These are phyloP conservation scores for Acidomyces sp. DNA, from an alignment of 495 filamentous ascomycete species.

Conservation along the genomic window DNA sequence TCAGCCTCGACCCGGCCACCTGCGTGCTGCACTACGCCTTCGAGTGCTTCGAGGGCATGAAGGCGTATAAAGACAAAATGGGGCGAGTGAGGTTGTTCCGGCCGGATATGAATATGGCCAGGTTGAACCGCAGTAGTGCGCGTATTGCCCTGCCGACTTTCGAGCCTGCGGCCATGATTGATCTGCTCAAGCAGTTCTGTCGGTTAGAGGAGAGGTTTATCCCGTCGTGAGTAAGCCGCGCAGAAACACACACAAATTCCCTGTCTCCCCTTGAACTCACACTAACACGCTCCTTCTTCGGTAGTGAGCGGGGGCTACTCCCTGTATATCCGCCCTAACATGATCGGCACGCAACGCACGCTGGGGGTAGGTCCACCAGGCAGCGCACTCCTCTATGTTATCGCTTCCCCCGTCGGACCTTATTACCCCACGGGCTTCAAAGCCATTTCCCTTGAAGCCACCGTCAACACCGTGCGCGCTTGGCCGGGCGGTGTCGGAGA, in stretches of 20 bases:
- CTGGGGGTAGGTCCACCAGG: conserved; percentile 85
- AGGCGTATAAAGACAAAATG: conserved; percentile 75
- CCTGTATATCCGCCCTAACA: conserved; percentile 84
- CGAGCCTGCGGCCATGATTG: conserved; percentile 52
- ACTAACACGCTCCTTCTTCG: too few relatives aligned
- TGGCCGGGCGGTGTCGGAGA: conserved; percentile 96
- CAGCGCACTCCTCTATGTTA: conserved; percentile 80
- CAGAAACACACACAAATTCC: too few relatives aligned
- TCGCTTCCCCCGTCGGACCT: conserved; percentile 91
- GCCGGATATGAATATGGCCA: conserved; percentile 91
- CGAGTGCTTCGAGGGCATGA: conserved; percentile 96
- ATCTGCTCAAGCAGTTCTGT: conserved; percentile 66
- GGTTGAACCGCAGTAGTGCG: conserved; percentile 75
- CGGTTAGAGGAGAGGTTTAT: conserved; percentile 79
- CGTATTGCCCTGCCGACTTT: conserved; percentile 88
- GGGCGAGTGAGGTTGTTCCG: conserved; percentile 76
- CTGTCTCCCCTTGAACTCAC: too few relatives aligned
- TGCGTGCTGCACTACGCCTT: conserved; percentile 99
- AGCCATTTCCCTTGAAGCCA: conserved; percentile 84
- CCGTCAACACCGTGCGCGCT: conserved; percentile 85
- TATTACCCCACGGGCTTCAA: conserved; percentile 98
- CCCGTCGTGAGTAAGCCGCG: conserved; percentile 41
- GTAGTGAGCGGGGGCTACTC: conserved; percentile 91
- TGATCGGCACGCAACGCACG: conserved; percentile 92
- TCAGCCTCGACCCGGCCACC: conserved; percentile 85